Evolutionary conservation across 2,329 filamentous ascomycete species (phyloP).

Genomic region (Remersonia thermophila): DNA sequence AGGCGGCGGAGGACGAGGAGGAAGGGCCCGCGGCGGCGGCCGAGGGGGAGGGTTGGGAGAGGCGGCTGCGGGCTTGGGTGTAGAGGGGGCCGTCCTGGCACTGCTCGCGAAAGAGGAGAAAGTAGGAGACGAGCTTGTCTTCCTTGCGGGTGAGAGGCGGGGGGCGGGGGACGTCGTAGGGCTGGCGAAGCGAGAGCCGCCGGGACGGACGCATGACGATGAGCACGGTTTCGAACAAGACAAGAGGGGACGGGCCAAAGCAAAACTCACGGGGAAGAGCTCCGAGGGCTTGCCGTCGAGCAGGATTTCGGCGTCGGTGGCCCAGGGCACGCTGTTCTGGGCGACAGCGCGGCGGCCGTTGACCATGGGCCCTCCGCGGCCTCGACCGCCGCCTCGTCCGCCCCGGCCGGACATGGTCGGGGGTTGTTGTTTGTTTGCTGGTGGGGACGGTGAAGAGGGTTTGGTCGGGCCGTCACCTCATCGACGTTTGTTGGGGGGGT

Average conservation of each 20-base stretch:
- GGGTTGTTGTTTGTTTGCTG: background rate
- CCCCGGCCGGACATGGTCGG: conserved; percentile 43
- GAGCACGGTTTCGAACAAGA: conserved; percentile 1
- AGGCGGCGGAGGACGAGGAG: too few species aligned
- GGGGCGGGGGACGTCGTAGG: conserved; percentile 36
- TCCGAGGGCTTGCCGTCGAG: conserved; percentile 44
- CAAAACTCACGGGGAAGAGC: conserved; percentile 39
- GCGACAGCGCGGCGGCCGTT: conserved; percentile 32
- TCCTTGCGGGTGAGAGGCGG: conserved; percentile 33
- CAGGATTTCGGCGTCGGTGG: conserved; percentile 37
- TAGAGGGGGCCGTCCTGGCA: conserved; percentile 43
- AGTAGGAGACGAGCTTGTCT: conserved; percentile 34
- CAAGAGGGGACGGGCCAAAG: background rate
- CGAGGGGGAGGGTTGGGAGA: conserved; percentile 17
- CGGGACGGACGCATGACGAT: too few species aligned
- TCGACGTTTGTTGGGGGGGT: too few species aligned
- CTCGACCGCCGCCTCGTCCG: conserved; percentile 29
- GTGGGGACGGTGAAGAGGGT: background rate
- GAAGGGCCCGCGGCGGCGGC: too few species aligned
- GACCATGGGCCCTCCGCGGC: conserved; percentile 26
- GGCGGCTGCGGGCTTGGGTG: conserved; percentile 36
- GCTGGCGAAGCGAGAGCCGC: conserved; percentile 27
- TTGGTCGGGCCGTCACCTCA: conserved; percentile 1
- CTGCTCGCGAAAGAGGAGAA: conserved; percentile 44
- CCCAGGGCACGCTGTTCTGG: conserved; percentile 37